A percentile compares a stretch with the other conserved stretches of the same genome.
Conservation (phyloP, 1,139 yeast species). For the Geotrichum bryndzae region DNA sequence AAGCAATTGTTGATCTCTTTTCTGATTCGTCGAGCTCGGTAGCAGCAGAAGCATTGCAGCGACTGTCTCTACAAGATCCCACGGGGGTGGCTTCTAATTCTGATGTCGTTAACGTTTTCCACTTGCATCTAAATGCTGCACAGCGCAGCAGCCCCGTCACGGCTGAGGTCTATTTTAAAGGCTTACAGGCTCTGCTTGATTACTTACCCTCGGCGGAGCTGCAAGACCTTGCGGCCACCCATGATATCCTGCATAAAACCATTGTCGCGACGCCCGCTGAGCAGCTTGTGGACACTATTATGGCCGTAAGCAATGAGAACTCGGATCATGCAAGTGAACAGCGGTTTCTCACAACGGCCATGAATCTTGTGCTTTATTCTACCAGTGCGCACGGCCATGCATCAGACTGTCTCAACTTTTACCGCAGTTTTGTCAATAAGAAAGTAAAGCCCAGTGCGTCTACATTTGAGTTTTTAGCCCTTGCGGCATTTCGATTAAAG, state of each 20-base stretch:
- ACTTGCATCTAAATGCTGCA: neutral
- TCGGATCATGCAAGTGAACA: neutral
- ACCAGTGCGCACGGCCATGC: neutral
- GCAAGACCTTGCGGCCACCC: constrained; percentile 1
- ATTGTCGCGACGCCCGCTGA: neutral
- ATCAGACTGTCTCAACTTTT: constrained; percentile 12
- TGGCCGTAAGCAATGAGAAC: neutral
- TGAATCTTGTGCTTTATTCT: constrained; percentile 6
- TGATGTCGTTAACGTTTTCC: neutral
- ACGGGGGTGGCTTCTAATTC: neutral
- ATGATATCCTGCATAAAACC: neutral
- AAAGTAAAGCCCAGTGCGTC: constrained; percentile 21
- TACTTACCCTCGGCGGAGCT: neutral
- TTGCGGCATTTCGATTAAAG: constrained; percentile 29
- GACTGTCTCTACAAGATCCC: constrained; percentile 2
- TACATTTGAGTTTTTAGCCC: constrained; percentile 29
- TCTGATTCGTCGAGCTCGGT: neutral
- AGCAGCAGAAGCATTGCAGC: constrained; percentile 7
- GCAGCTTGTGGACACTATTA: neutral
- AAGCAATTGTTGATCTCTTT: constrained; percentile 5
- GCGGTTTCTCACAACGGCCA: neutral
- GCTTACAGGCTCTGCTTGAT: neutral
- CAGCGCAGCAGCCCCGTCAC: neutral
- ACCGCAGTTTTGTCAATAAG: constrained; percentile 20
- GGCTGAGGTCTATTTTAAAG: neutral